A percentile compares a stretch with the other conserved stretches of the same genome.
Evolutionary conservation across 1,284 basidiomycete genomes (phyloP).

Genomic region (Ustilago sp.): DNA sequence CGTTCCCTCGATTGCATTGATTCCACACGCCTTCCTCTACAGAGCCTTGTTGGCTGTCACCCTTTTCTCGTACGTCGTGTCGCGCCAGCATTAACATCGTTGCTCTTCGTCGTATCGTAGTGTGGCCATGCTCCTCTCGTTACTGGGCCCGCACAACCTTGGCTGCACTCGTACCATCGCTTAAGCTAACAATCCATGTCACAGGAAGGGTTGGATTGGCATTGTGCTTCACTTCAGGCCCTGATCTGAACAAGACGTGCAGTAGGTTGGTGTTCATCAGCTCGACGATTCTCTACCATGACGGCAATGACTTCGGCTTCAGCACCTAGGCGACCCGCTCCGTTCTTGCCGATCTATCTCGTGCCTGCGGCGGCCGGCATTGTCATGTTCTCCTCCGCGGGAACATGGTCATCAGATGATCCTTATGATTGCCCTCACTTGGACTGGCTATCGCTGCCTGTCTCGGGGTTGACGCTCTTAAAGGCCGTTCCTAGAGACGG

Average conservation of each 20-base stretch:
- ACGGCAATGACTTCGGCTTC: neutral
- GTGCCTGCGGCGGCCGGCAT: constrained; percentile 10
- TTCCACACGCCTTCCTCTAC: neutral
- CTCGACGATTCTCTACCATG: neutral
- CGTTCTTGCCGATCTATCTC: constrained; percentile 8
- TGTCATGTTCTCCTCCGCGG: neutral
- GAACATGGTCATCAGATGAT: neutral
- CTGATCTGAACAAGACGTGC: neutral
- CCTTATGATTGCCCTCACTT: neutral
- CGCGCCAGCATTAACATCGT: neutral
- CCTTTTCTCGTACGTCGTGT: neutral
- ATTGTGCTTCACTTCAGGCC: neutral
- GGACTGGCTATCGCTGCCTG: neutral
- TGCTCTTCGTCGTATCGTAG: neutral
- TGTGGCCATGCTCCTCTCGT: neutral
- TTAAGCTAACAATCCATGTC: neutral
- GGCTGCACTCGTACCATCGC: neutral
- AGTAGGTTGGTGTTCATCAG: neutral
- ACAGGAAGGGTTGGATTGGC: neutral
- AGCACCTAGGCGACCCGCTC: neutral
- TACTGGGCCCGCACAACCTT: neutral
- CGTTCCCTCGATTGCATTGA: constrained; percentile 43
- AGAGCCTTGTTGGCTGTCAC: neutral
- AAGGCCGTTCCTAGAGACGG: neutral
- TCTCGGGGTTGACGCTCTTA: neutral